Base-by-base conservation (phyloP, 805 yeast species). In the Diddensiella transvaalensis region DNA sequence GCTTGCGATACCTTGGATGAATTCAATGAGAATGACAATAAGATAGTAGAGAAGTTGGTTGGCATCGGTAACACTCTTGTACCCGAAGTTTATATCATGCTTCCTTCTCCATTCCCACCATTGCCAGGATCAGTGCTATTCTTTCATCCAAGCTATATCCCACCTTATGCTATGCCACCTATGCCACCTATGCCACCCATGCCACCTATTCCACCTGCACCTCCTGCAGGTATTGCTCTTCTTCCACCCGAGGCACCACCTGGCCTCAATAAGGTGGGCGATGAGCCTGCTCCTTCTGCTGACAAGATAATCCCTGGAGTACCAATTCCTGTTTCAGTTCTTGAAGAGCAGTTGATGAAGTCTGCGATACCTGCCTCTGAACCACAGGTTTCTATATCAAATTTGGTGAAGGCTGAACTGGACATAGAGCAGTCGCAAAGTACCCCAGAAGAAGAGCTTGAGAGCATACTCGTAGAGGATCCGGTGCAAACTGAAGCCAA, bases 151-250 rank as follows among this genome's bases (percentile, higher is more conserved):
- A n/a, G 21, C 15, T 35, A 35, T 35, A 35, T 35, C 8, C 17
- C 38, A 10, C 15, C 21, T 35, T 35, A 35, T 35, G 21, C 6
- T 8, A 26, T 26, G 32, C 38, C 38, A 17, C 38, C 38, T 8
- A 21, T 36, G 21, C 46, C 48, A 26, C 39, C 39, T 23, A 36
- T 39, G 37, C 40, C 39, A 13, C 29, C 37, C 38, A 22, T 19
- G 42, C 22, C 17, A 33, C 40, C 43, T 26, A 39, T 38, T 44
- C 39, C 26, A 19, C 18, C 37, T 6, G 37, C 15, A 17, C 41
- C 41, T 8, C 11, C 35, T 23, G 10, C 22, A 5, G 38, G 10
- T 24, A 13, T 5, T 8, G 38, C 40, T 11, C 6, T 26, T 23
- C 13, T 13, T 8, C 32, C 13, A 13, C 32, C 8, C 11, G 32